Percentiles rank a stretch among this genome's conserved stretches.
phyloP scores from a whole-genome alignment of 2,329 filamentous ascomycete genomes.

The Apiospora malaysiana region DNA sequence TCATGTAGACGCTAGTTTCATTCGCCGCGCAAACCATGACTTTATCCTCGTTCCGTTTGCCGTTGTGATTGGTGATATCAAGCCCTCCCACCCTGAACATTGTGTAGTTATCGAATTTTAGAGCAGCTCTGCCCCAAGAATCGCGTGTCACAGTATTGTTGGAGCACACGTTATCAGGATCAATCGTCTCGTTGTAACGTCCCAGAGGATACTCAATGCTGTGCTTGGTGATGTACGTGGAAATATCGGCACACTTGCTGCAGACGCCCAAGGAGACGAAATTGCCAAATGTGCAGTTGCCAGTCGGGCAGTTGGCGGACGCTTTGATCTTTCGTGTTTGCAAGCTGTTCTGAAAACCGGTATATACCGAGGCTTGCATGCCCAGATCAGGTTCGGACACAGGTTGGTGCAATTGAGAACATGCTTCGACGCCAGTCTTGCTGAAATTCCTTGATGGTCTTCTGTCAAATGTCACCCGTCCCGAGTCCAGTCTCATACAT shows the following conservation, averaged over 20 bases:
- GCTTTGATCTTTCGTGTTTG: not conserved
- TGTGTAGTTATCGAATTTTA: not conserved
- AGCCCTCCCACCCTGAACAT: not conserved
- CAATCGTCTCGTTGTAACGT: not conserved
- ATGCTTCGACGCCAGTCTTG: not conserved
- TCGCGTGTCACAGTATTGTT: too few relatives aligned
- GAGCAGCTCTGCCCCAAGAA: too few relatives aligned
- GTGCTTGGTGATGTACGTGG: not conserved
- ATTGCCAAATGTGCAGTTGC: conserved; percentile 11
- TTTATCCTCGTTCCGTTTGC: not conserved
- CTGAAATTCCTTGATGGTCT: too few relatives aligned
- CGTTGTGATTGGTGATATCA: not conserved
- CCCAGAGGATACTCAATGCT: too few relatives aligned
- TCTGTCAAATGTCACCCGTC: not conserved
- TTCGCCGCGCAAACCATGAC: not conserved
- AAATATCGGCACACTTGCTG: conserved; percentile 7
- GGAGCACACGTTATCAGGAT: not conserved
- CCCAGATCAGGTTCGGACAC: conserved; percentile 6
- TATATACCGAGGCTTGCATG: conserved; percentile 7
- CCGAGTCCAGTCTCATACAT: conserved; percentile 3
- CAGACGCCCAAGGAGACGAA: conserved; percentile 7
- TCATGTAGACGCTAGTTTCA: not conserved
- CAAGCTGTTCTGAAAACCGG: not conserved
- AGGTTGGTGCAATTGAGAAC: not conserved
- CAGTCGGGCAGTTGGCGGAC: not conserved